phyloP scores from a whole-genome alignment of 805 yeast genomes.

The Zygoascus flipseniorum region DNA sequence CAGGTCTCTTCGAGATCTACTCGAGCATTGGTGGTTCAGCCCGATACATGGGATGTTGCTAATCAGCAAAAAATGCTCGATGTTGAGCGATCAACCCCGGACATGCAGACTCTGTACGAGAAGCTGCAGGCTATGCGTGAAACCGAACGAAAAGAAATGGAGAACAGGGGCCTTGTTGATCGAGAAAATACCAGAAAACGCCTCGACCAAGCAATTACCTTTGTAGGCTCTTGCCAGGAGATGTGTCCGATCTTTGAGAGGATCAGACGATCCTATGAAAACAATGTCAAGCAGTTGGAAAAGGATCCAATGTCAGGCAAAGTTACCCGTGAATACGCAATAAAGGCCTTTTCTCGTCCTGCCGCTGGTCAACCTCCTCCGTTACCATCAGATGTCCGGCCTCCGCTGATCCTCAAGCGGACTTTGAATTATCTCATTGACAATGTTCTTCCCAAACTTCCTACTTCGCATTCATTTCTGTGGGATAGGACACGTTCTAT shows the following conservation, averaged over 20 bases:
- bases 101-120: constrained; percentile 66
- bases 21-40: neutral
- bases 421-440: constrained; percentile 69
- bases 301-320: constrained; percentile 51
- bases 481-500: constrained; percentile 98
- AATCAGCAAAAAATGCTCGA: constrained; percentile 57
- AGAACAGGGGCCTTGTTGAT: constrained; percentile 72
- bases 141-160: constrained; percentile 70
- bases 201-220: constrained; percentile 78
- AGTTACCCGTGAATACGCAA: constrained; percentile 54
- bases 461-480: constrained; percentile 79
- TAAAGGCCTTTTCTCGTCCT: constrained; percentile 91
- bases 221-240: constrained; percentile 80
- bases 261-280: constrained; percentile 76
- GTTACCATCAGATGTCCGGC: constrained; percentile 92
- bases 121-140: constrained; percentile 64
- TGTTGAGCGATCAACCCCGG: constrained; percentile 37
- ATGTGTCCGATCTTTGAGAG: constrained; percentile 96
- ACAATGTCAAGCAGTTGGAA: constrained; percentile 75
- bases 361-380: constrained; percentile 99
- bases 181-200: constrained; percentile 74
- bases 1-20: neutral
- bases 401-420: constrained; percentile 63
- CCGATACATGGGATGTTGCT: constrained; percentile 58
- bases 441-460: constrained; percentile 54